Evolutionary conservation across 805 yeast species (phyloP).

Genomic region (Wickerhamiella musiphila): DNA sequence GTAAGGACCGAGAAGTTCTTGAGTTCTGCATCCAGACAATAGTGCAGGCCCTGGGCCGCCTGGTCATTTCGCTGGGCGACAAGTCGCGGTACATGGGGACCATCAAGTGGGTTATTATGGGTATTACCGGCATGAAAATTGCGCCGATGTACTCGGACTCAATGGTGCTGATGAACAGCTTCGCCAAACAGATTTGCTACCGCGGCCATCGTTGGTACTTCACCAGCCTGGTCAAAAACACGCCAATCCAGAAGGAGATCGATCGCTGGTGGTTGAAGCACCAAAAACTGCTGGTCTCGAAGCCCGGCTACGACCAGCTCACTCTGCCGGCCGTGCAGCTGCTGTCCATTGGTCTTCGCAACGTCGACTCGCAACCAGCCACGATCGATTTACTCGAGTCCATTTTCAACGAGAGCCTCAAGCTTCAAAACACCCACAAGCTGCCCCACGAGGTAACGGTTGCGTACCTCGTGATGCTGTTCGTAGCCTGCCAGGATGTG

Average conservation of each 20-base stretch:
- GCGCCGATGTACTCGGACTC: constrained; percentile 1
- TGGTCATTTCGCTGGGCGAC: constrained; percentile 2
- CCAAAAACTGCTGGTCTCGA: not conserved
- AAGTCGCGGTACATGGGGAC: not conserved
- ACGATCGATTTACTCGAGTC: constrained; percentile 1
- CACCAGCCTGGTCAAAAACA: not conserved
- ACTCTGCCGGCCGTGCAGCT: not conserved
- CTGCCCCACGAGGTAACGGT: not conserved
- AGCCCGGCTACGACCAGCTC: not conserved
- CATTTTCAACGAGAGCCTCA: not conserved
- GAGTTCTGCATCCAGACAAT: not conserved
- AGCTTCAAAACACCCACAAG: not conserved
- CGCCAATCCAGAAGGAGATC: not conserved
- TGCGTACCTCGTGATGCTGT: constrained; percentile 1
- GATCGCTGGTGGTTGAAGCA: not conserved
- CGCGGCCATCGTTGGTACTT: not conserved
- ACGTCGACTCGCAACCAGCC: constrained; percentile 2
- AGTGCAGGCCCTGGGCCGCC: not conserved
- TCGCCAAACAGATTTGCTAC: not conserved
- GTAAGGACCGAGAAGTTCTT: not conserved
- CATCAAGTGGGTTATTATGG: not conserved
- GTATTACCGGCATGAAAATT: not conserved
- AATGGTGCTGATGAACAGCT: not conserved
- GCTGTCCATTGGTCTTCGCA: constrained; percentile 2
- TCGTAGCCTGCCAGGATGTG: constrained; percentile 2